Base-by-base conservation (phyloP, 257 asterid species). In the Vinca minor region DNA sequence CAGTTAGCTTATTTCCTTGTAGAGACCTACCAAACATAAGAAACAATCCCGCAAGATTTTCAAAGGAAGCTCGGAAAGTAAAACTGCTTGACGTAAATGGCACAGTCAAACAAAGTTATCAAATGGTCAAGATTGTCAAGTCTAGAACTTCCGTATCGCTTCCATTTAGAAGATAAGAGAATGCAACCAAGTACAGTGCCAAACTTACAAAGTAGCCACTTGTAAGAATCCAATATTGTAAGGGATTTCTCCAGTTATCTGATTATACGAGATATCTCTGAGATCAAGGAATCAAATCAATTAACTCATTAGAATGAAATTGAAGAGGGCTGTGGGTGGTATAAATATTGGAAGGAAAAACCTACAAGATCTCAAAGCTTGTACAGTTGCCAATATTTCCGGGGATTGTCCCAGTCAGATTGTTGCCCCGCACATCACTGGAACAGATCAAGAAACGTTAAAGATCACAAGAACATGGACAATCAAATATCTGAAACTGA, bases 201-300 rank as follows among this genome's bases (percentile, higher is more conserved):
- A 26, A 52, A 69, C 99, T 78, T 79, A 93, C 99, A 93, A 72
- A 28, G 99, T 93, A 11, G 99, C 99, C 34, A 93, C 99, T 83
- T 93, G 99, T n/a, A 93, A 61, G 72, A 93, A 93, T 1, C 99
- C 99, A 12, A 93, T 83, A 66, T 93, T 93, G 83, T 82, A 93
- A 20, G 99, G 99, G 60, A 93, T 93, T 83, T 85, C 95, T 34
- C 99, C 99, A 10, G 86, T 81, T 41, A 93, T 84, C 77, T 84
- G 95, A 74, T 93, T 93, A 75, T 87, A 93, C 0, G 99, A 89
- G 56, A 93, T 83, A 76, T 93, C 99, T 77, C 99, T 93, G 85
- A 34, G 52, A 68, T 49, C 32, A 36, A 28, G 2, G 56, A 23
- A 57, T 50, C 12, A 53, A n/a, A n/a, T n/a, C n/a, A n/a, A n/a